Conservation (phyloP, 2,329 filamentous ascomycete genomes). For the Arthrobotrys sphaeroides region DNA sequence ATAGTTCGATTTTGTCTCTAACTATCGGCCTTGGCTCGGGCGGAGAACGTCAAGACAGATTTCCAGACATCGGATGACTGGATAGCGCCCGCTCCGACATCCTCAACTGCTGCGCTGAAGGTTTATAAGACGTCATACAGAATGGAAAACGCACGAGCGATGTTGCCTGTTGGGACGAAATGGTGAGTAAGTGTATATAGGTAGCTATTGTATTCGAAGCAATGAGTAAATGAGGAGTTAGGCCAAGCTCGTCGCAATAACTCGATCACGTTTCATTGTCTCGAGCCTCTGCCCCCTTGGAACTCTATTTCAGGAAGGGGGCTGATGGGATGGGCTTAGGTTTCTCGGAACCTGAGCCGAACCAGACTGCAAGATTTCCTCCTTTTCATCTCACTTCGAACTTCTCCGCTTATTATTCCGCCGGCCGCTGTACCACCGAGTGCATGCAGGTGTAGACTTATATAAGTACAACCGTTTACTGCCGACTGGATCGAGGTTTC, state of each 20-base stretch:
- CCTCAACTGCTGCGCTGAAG: too few species aligned
- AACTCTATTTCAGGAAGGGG: conserved; percentile 7
- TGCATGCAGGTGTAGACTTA: neutral
- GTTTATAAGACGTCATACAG: too few species aligned
- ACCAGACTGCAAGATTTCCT: neutral
- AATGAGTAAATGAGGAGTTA: neutral
- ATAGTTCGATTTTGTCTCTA: too few species aligned
- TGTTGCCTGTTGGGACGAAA: too few species aligned
- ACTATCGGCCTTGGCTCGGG: too few species aligned
- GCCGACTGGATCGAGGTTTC: neutral
- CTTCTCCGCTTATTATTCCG: conserved; percentile 12
- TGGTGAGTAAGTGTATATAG: too few species aligned
- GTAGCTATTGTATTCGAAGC: too few species aligned
- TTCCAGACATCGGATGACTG: too few species aligned
- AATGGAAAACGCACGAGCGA: too few species aligned
- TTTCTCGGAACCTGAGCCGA: conserved; percentile 13
- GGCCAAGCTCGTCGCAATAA: neutral
- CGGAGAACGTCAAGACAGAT: too few species aligned
- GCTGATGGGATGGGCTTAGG: conserved; percentile 6
- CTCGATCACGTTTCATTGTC: conserved; percentile 14
- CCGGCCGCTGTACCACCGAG: neutral
- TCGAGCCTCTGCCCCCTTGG: conserved; percentile 4
- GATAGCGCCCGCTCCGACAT: too few species aligned
- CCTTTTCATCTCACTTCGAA: conserved; percentile 8
- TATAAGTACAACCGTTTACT: neutral